Percentiles rank a stretch among this genome's conserved stretches.
These are phyloP conservation scores for Pseudogymnoascus sp. DNA, from an alignment of 2,329 filamentous ascomycete species.

Conservation along the genomic window DNA sequence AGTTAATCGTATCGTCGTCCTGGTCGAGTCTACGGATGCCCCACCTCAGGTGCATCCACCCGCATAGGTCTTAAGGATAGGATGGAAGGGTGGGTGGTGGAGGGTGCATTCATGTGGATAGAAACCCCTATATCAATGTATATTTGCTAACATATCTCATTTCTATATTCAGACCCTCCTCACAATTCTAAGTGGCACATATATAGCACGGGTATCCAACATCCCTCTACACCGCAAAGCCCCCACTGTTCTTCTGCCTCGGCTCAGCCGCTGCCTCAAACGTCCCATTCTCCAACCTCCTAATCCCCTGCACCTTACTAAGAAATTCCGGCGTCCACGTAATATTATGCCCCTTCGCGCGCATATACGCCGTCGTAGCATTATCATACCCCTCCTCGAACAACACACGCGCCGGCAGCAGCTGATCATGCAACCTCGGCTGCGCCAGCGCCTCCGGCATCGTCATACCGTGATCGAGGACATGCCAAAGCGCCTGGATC, in stretches of 20 bases:
- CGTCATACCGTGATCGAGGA: conserved; percentile 56
- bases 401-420: conserved; percentile 59
- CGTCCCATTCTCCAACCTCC: conserved; percentile 49
- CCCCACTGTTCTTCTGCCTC: conserved; percentile 62
- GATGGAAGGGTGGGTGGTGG: no score
- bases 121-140: background rate
- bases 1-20: no score
- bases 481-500: conserved; percentile 63
- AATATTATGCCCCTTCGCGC: conserved; percentile 59
- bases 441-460: conserved; percentile 52
- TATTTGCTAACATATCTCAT: background rate
- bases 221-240: conserved; percentile 30
- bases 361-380: conserved; percentile 53
- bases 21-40: no score
- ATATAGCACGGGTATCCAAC: background rate
- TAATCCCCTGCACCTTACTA: conserved; percentile 65
- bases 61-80: no score
- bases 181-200: background rate
- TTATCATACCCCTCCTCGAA: conserved; percentile 66
- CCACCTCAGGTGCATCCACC: no score
- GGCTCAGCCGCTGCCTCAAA: conserved; percentile 76
- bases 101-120: background rate
- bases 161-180: background rate
- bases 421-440: conserved; percentile 72
- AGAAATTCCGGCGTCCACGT: conserved; percentile 54